A percentile compares a stretch with the other conserved stretches of the same genome.
phyloP scores from a whole-genome alignment of 73 alveolate species.

The Uronychia setigera region DNA sequence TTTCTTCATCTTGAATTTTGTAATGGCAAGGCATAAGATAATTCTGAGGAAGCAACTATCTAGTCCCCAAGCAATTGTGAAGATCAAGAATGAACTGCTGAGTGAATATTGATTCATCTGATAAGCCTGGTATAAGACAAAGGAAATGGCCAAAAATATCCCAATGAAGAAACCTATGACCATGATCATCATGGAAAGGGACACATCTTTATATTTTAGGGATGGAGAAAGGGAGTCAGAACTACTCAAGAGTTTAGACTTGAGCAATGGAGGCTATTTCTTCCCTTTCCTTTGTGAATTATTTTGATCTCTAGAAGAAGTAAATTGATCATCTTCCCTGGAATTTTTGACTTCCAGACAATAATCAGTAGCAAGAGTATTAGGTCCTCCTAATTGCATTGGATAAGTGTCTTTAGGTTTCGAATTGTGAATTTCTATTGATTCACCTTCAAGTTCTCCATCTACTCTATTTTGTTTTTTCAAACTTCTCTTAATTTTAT shows the following conservation, averaged over 20 bases:
- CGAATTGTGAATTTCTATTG: no score
- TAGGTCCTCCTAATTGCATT: no score
- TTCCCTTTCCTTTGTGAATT: no score
- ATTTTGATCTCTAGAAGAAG: no score
- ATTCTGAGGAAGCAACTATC: not conserved
- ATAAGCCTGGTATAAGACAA: not conserved
- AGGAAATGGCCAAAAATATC: not conserved
- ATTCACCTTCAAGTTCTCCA: not conserved
- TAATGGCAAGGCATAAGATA: not conserved
- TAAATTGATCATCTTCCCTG: not conserved
- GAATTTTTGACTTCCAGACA: not conserved
- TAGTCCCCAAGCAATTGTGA: not conserved
- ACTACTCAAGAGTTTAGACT: no score
- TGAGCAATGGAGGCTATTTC: no score
- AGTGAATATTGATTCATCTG: not conserved
- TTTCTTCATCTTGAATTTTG: not conserved
- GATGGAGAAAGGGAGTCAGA: no score
- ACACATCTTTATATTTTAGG: not conserved
- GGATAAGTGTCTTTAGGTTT: no score
- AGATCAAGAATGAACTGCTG: not conserved
- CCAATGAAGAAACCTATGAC: not conserved
- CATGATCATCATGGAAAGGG: not conserved
- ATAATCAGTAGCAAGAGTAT: not conserved
- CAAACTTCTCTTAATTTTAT: not conserved
- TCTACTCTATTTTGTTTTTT: not conserved